These are phyloP conservation scores for Xylaria grammica DNA, from an alignment of 495 filamentous ascomycete genomes.

Conservation along the genomic window DNA sequence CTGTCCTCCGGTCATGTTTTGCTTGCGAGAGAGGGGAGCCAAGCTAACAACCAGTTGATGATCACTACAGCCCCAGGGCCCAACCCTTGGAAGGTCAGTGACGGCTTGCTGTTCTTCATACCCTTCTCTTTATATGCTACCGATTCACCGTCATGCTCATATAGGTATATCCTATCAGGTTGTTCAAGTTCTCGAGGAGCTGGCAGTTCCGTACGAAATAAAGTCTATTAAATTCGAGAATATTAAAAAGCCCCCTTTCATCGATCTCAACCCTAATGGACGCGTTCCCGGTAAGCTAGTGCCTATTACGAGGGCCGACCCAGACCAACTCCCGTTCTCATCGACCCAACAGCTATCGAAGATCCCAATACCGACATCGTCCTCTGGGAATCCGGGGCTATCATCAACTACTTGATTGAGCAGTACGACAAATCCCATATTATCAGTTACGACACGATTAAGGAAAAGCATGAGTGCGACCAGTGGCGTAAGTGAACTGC, in stretches of 20 bases:
- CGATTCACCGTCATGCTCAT: neutral
- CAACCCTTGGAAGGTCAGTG: slow-evolving; percentile 13
- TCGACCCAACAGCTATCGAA: slow-evolving; percentile 45
- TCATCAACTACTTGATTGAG: slow-evolving; percentile 66
- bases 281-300: neutral
- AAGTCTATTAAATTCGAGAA: neutral
- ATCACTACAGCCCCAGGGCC: neutral
- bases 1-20: neutral
- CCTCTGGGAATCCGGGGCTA: slow-evolving; percentile 68
- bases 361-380: slow-evolving; percentile 66
- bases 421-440: slow-evolving; percentile 63
- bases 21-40: neutral
- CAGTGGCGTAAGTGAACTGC: slow-evolving; percentile 5
- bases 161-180: neutral
- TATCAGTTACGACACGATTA: slow-evolving; percentile 47
- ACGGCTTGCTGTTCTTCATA: neutral
- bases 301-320: too few species aligned
- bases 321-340: neutral
- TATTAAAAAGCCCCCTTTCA: slow-evolving; percentile 8
- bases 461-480: neutral
- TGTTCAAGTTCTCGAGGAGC: slow-evolving; percentile 1
- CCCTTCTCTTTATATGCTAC: neutral
- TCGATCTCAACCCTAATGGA: slow-evolving; percentile 10
- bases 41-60: neutral
- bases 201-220: slow-evolving; percentile 2